Base-by-base conservation (phyloP, 2,329 filamentous ascomycete species). In the Talaromyces sp. region DNA sequence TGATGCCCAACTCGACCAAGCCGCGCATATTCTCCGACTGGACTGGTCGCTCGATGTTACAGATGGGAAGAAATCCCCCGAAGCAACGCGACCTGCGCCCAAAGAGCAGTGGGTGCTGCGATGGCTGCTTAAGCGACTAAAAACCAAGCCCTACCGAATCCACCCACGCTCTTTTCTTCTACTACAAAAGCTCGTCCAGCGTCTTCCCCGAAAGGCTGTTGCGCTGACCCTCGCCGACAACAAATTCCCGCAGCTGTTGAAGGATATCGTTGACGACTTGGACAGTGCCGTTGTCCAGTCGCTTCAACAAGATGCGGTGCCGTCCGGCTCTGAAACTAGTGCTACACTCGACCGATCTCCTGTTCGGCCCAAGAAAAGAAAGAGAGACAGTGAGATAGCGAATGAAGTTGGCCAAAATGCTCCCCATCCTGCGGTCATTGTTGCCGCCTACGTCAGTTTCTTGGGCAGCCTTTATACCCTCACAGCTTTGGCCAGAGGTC, bases 201-300 rank as follows among this genome's bases (percentile, higher is more conserved):
- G 85, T n/a, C 84, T 93, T 19, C 87, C 90, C 0, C 77, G 86
- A 0, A 86, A 89, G 52, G 87, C 85, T 11, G 79, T 90, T 26
- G 89, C 90, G 9, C 86, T 86, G 61, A 86, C 89, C 4, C 80
- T 96, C 7, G 86, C 85, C 24, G 87, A 92, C 61, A 81, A 87
- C 60, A 82, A 85, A 52, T 90, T 96, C 58, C 75, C 89, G 35
- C 74, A 77, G 0, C 83, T 91, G 10, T 71, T 96, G 49, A 85
- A 87, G 66, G 83, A 85, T 66, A 84, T 87, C 0, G 74, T 92
- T 54, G 80, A 84, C 54, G 88, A 91, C 56, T 64, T 78, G 64
- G 68, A 70, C 53, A 69, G 72, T 43, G 68, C 67, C 43, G 66
- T 71, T 35, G 67, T 70, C 59, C 60, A 69, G 46, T 67, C 66